A percentile compares a stretch with the other conserved stretches of the same genome.
phyloP scores from a whole-genome alignment of 768 basidiomycete species.

The Suillus hirtellus region DNA sequence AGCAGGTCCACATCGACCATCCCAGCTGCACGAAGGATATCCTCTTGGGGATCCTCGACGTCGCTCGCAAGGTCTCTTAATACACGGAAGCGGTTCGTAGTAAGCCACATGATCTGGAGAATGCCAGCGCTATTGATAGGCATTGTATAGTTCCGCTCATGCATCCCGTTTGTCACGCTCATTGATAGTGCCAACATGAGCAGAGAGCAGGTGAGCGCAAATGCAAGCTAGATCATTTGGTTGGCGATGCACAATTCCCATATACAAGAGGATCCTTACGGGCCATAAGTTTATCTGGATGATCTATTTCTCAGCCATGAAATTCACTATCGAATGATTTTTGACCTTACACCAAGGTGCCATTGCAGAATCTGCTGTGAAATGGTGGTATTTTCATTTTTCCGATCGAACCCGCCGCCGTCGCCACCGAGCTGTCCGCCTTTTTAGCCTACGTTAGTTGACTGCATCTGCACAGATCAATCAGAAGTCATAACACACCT shows the following conservation, averaged over 20 bases:
- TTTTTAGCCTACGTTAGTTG: neutral
- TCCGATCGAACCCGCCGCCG: slow-evolving; percentile 15
- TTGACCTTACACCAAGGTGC: slow-evolving; percentile 18
- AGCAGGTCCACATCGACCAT: slow-evolving; percentile 14
- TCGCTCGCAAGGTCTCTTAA: slow-evolving; percentile 7
- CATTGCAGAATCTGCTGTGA: slow-evolving; percentile 12
- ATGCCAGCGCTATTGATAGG: slow-evolving; percentile 13
- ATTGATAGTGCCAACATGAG: slow-evolving; percentile 6
- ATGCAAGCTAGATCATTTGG: slow-evolving; percentile 4
- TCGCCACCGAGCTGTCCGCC: slow-evolving; percentile 15
- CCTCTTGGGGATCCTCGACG: neutral
- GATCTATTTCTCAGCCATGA: neutral
- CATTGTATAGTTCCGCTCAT: neutral
- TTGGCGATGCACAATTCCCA: neutral
- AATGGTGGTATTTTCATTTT: slow-evolving; percentile 6
- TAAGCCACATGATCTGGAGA: slow-evolving; percentile 18
- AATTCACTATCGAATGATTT: neutral
- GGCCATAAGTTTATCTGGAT: slow-evolving; percentile 19
- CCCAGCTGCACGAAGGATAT: slow-evolving; percentile 11
- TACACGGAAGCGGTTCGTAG: slow-evolving; percentile 9
- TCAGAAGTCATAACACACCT: slow-evolving; percentile 7
- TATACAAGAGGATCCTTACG: slow-evolving; percentile 9
- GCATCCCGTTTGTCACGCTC: neutral
- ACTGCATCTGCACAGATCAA: neutral
- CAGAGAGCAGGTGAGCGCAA: slow-evolving; percentile 14